Evolutionary conservation across 2,329 filamentous ascomycete species (phyloP), one percentile per base, ranked within the genome.

Genomic region (Annulohypoxylon truncatum): DNA sequence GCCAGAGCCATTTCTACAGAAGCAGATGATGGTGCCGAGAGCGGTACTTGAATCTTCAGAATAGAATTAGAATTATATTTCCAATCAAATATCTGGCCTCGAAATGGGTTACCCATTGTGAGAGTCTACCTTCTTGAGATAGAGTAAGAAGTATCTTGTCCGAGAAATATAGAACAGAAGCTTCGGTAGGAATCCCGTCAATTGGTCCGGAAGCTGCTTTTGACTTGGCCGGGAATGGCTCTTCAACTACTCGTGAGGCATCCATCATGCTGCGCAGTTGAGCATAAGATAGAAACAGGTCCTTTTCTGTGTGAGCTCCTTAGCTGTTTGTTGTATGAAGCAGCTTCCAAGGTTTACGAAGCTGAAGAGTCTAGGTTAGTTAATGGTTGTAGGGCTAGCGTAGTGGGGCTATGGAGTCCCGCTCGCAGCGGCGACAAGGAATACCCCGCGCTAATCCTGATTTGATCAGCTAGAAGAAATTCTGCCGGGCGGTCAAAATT

Each of bases 71-170:
- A 52, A 67, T n/a, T 63, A 26, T 51, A 33, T 13, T 35, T 33
- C 24, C 13, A 33, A 13, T 50, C 22, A n/a, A 26, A 22, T 31
- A 54, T 48, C 2, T 12, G 22, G 5, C 28, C 9, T 44, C 20
- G 22, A n/a, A 38, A 35, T 73, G 22, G 77, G 82, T 57, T 83
- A 97, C 94, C 96, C 96, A 99, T 84, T 98, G 96, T 18, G 92
- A 92, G 48, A 98, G 81, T 64, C 90, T 87, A 5, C 94, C 95
- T 66, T 90, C 87, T 80, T 98, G 96, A 0, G 92, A 92, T 64
- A 98, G 86, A 0, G 94, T 97, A 68, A 99, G 83, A 73, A 99
- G 81, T 73, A 99, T 93, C 79, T 93, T 97, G 85, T 98, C 96
- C 7, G 90, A 85, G 79, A 98, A 98, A 73, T 85, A 88, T 57